These are phyloP conservation scores for Pseudopithomyces maydicus DNA, from an alignment of 2,329 filamentous ascomycete genomes.

Conservation along the genomic window DNA sequence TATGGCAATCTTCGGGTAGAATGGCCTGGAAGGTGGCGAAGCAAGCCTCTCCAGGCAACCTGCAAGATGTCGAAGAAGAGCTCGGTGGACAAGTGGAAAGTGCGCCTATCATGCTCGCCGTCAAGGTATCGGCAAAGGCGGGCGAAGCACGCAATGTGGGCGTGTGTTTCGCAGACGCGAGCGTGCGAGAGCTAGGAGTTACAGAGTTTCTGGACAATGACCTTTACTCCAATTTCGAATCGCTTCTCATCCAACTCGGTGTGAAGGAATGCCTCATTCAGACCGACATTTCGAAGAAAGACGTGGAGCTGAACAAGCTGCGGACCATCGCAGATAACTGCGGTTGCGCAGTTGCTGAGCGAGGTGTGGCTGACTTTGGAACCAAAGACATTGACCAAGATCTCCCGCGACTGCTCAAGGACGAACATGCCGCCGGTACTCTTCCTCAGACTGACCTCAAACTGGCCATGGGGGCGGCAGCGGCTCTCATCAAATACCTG, in stretches of 20 bases:
- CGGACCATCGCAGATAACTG: conserved; percentile 90
- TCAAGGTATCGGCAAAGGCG: conserved; percentile 90
- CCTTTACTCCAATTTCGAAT: conserved; percentile 96
- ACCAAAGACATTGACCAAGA: conserved; percentile 96
- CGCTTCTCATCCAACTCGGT: conserved; percentile 91
- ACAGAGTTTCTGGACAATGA: conserved; percentile 99
- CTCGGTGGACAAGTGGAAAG: conserved; percentile 84
- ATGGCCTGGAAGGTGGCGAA: conserved; percentile 94
- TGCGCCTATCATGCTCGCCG: conserved; percentile 91
- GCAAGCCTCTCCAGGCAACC: conserved; percentile 89
- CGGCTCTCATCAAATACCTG: conserved; percentile 92
- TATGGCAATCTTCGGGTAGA: conserved; percentile 78
- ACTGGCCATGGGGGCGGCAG: conserved; percentile 92
- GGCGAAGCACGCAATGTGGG: conserved; percentile 84
- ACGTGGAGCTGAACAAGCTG: conserved; percentile 86
- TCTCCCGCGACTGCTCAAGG: conserved; percentile 81
- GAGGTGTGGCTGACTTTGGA: conserved; percentile 76
- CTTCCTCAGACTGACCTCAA: conserved; percentile 92
- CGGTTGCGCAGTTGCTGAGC: conserved; percentile 85
- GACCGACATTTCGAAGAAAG: conserved; percentile 77
- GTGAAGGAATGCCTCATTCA: conserved; percentile 93
- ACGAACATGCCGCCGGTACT: conserved; percentile 76
- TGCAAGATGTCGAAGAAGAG: conserved; percentile 97
- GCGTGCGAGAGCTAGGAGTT: conserved; percentile 90
- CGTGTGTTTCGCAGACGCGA: conserved; percentile 97